phyloP scores from a whole-genome alignment of 768 basidiomycete genomes.

The Macrolepiota fuliginosa region DNA sequence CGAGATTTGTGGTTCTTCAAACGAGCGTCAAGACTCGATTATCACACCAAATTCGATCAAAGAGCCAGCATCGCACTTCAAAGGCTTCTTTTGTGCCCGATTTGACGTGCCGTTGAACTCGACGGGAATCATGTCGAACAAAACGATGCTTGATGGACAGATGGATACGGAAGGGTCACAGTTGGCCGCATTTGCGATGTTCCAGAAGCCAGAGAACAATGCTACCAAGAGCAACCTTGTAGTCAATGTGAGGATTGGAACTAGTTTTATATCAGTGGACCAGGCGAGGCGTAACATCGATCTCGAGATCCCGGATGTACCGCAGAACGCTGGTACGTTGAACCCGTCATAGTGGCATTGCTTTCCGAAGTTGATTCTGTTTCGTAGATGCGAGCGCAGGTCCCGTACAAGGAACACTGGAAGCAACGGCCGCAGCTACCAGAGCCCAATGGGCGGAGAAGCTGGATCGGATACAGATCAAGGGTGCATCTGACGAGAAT shows the following conservation, averaged over 20 bases:
- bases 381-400: background rate
- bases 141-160: constrained; percentile 6
- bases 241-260: constrained; percentile 62
- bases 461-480: constrained; percentile 47
- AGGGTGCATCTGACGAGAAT: constrained; percentile 12
- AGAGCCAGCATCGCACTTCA: constrained; percentile 36
- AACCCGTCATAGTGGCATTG: background rate
- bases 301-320: constrained; percentile 25
- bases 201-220: constrained; percentile 25
- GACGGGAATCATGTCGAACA: constrained; percentile 17
- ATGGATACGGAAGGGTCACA: constrained; percentile 35
- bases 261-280: constrained; percentile 70
- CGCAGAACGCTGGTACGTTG: background rate
- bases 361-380: background rate
- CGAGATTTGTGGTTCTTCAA: constrained; percentile 7
- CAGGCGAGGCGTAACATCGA: constrained; percentile 57
- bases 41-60: constrained; percentile 51
- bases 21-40: constrained; percentile 29
- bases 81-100: constrained; percentile 58
- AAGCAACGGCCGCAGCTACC: constrained; percentile 46
- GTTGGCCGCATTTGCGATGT: constrained; percentile 49
- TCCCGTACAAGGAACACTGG: constrained; percentile 30
- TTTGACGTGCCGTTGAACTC: constrained; percentile 33
- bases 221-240: constrained; percentile 15
- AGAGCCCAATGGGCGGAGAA: constrained; percentile 58